Conservation (phyloP, 1,139 yeast genomes). For the Hemisphaericaspora xylanilytica region DNA sequence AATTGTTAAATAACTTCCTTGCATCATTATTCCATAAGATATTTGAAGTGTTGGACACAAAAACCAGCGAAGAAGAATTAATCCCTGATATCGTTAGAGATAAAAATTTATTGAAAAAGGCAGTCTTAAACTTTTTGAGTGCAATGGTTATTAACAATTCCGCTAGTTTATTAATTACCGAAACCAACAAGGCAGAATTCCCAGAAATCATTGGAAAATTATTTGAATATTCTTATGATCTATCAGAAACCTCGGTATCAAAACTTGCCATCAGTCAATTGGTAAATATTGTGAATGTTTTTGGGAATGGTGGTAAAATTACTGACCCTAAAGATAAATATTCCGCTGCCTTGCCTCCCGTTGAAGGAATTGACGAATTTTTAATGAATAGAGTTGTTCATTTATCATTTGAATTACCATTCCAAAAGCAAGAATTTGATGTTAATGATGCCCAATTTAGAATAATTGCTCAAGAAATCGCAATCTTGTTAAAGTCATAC, state of each 20-base stretch:
- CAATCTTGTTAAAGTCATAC: constrained; percentile 65
- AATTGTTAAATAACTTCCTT: constrained; percentile 67
- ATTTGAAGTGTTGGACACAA: constrained; percentile 48
- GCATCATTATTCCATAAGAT: constrained; percentile 72
- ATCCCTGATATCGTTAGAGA: constrained; percentile 58
- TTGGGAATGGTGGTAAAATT: constrained; percentile 63
- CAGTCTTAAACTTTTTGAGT: constrained; percentile 67
- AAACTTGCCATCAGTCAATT: constrained; percentile 71
- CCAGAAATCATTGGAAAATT: constrained; percentile 64
- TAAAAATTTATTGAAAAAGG: constrained; percentile 59
- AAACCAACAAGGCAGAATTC: constrained; percentile 59
- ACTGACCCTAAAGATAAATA: constrained; percentile 52
- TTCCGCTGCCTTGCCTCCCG: constrained; percentile 50
- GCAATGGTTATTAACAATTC: constrained; percentile 74
- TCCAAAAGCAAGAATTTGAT: constrained; percentile 63
- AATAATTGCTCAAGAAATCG: constrained; percentile 70
- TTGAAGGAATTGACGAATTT: constrained; percentile 72
- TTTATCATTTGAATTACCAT: constrained; percentile 75
- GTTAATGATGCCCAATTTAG: constrained; percentile 78
- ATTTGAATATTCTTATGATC: constrained; percentile 63
- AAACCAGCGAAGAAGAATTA: constrained; percentile 22
- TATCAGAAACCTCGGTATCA: constrained; percentile 52
- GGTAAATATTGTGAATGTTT: constrained; percentile 59
- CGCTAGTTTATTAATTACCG: constrained; percentile 72
- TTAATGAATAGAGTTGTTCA: constrained; percentile 68